phyloP scores from a whole-genome alignment of 2,329 filamentous ascomycete genomes.

The Penicillium sp. region DNA sequence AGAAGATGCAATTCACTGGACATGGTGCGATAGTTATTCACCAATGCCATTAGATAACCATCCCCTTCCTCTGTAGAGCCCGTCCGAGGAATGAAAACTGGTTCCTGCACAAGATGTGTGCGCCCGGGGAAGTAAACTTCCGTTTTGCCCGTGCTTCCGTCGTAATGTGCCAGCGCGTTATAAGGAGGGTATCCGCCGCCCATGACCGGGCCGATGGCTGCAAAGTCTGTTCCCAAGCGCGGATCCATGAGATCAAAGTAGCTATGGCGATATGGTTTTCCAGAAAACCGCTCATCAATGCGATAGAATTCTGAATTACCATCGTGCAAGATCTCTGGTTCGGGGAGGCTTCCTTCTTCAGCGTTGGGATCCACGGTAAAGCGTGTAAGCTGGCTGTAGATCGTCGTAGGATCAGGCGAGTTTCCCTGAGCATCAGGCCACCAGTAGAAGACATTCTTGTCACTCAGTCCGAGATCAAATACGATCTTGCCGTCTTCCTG shows the following conservation, averaged over 20 bases:
- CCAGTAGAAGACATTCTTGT: slow-evolving; percentile 47
- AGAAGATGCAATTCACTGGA: slow-evolving; percentile 22
- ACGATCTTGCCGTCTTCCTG: slow-evolving; percentile 27
- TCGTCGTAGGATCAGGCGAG: slow-evolving; percentile 30
- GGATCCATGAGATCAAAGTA: slow-evolving; percentile 49
- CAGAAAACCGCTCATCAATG: slow-evolving; percentile 49
- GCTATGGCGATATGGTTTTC: slow-evolving; percentile 38
- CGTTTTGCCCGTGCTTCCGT: slow-evolving; percentile 29
- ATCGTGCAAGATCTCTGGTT: slow-evolving; percentile 19
- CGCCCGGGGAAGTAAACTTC: slow-evolving; percentile 49
- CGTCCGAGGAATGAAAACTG: slow-evolving; percentile 22
- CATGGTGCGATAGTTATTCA: slow-evolving; percentile 26
- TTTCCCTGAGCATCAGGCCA: slow-evolving; percentile 41
- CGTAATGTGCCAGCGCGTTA: slow-evolving; percentile 47
- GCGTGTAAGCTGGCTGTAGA: slow-evolving; percentile 24
- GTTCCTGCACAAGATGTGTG: slow-evolving; percentile 34
- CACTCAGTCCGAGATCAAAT: slow-evolving; percentile 38
- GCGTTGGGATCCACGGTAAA: slow-evolving; percentile 29
- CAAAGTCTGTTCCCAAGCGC: slow-evolving; percentile 34
- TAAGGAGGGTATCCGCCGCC: slow-evolving; percentile 41
- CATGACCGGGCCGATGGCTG: slow-evolving; percentile 23
- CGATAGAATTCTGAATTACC: slow-evolving; percentile 52
- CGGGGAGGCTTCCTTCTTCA: slow-evolving; percentile 22
- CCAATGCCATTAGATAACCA: slow-evolving; percentile 22
- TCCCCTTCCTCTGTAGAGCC: slow-evolving; percentile 17